Evolutionary conservation across 2,329 filamentous ascomycete species (phyloP).

Genomic region (Colletotrichum paranaense): DNA sequence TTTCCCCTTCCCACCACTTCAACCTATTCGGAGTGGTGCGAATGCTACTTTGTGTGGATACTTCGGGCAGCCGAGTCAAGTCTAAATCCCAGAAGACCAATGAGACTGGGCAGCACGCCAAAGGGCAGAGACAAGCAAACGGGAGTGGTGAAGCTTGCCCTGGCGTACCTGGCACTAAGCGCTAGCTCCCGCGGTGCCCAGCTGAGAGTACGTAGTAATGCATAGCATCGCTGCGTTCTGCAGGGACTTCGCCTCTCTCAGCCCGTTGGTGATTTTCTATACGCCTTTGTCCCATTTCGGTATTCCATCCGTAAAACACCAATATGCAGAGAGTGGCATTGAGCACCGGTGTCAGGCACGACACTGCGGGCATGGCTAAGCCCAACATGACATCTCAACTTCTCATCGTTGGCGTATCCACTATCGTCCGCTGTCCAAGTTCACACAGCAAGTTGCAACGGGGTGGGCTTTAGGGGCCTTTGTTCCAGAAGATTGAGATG

Average conservation of each 20-base stretch:
- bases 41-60: neutral
- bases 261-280: neutral
- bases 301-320: neutral
- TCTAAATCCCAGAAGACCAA: neutral
- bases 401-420: slow-evolving; percentile 4
- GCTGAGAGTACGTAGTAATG: neutral
- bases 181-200: slow-evolving; percentile 21
- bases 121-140: slow-evolving; percentile 1
- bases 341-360: neutral
- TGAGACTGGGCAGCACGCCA: neutral
- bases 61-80: slow-evolving; percentile 8
- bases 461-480: neutral
- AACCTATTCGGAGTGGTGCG: slow-evolving; percentile 8
- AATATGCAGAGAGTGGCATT: neutral
- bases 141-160: slow-evolving; percentile 27
- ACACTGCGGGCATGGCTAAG: neutral
- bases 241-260: slow-evolving; percentile 5
- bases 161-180: slow-evolving; percentile 31
- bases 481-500: slow-evolving; percentile 33
- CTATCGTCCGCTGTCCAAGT: slow-evolving; percentile 14
- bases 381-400: slow-evolving; percentile 30
- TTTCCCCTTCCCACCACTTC: neutral
- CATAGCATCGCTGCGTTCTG: slow-evolving; percentile 26
- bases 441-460: slow-evolving; percentile 16
- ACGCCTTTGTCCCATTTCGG: neutral